Evolutionary conservation across 768 basidiomycete genomes (phyloP).

Genomic region (Arthromyces matolae): DNA sequence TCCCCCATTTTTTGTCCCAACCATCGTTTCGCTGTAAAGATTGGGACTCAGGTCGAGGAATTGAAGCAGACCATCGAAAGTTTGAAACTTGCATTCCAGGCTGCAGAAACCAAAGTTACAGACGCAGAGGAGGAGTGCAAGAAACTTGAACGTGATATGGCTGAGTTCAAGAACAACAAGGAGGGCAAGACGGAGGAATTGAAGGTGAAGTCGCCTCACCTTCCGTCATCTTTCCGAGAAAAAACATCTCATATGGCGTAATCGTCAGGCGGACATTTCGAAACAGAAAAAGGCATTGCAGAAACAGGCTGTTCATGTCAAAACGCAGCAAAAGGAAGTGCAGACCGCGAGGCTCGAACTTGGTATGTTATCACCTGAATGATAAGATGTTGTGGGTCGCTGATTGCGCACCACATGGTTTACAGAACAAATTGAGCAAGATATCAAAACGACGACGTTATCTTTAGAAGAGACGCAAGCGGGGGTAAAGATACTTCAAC

Average conservation of each 20-base stretch:
- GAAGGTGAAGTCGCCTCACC: constrained; percentile 50
- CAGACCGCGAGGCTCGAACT: constrained; percentile 85
- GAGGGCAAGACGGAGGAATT: constrained; percentile 94
- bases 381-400: neutral
- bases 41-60: constrained; percentile 74
- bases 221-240: neutral
- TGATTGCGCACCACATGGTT: constrained; percentile 1
- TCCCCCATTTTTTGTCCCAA: neutral
- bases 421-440: constrained; percentile 82
- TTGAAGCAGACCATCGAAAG: constrained; percentile 61
- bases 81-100: constrained; percentile 53
- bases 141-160: constrained; percentile 94
- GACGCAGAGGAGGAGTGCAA: constrained; percentile 72
- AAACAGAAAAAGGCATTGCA: constrained; percentile 79
- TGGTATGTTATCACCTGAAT: constrained; percentile 45
- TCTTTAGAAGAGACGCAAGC: constrained; percentile 38
- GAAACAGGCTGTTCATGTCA: constrained; percentile 77
- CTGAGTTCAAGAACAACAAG: constrained; percentile 98
- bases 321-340: constrained; percentile 84
- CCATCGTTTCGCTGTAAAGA: constrained; percentile 38
- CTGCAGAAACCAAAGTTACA: constrained; percentile 73
- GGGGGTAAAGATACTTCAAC: constrained; percentile 50
- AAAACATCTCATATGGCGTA: neutral
- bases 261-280: constrained; percentile 64
- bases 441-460: constrained; percentile 53